These are phyloP conservation scores for Neltuma alba DNA, from an alignment of 306 rosid species.

Conservation along the genomic window DNA sequence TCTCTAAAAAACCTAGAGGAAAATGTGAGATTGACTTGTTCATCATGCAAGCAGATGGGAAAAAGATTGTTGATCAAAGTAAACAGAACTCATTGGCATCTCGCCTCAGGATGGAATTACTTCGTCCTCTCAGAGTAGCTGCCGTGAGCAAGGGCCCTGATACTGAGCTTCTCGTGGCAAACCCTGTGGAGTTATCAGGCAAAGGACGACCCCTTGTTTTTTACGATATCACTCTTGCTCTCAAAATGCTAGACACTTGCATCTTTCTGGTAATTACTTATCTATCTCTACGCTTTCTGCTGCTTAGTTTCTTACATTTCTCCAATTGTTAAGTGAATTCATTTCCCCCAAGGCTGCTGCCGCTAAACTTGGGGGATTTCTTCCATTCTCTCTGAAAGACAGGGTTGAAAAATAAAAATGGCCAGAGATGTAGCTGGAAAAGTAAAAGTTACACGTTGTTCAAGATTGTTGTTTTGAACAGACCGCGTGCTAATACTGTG, in stretches of 20 bases:
- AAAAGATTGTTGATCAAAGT: slow-evolving; percentile 79
- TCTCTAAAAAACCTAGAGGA: slow-evolving; percentile 57
- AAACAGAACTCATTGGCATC: slow-evolving; percentile 72
- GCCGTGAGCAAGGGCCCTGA: slow-evolving; percentile 86
- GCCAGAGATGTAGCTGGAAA: background rate
- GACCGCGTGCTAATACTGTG: slow-evolving; percentile 9
- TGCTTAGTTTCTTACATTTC: background rate
- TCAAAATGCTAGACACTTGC: slow-evolving; percentile 69
- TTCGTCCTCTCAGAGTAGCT: slow-evolving; percentile 87
- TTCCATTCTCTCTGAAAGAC: background rate
- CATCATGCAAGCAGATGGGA: slow-evolving; percentile 89
- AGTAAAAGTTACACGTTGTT: background rate
- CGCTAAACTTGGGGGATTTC: background rate
- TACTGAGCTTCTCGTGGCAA: slow-evolving; percentile 83
- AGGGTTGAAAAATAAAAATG: background rate
- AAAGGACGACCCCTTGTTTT: slow-evolving; percentile 96
- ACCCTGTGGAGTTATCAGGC: slow-evolving; percentile 91
- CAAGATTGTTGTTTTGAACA: background rate
- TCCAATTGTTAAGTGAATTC: background rate
- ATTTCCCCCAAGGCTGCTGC: background rate
- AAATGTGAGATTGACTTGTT: slow-evolving; percentile 89
- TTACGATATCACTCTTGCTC: slow-evolving; percentile 83
- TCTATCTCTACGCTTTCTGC: slow-evolving; percentile 31
- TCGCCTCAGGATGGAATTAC: slow-evolving; percentile 71
- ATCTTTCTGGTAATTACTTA: slow-evolving; percentile 74